Conservation (phyloP, 352 stramenopile species). For the Phytopythium mirpurense region DNA sequence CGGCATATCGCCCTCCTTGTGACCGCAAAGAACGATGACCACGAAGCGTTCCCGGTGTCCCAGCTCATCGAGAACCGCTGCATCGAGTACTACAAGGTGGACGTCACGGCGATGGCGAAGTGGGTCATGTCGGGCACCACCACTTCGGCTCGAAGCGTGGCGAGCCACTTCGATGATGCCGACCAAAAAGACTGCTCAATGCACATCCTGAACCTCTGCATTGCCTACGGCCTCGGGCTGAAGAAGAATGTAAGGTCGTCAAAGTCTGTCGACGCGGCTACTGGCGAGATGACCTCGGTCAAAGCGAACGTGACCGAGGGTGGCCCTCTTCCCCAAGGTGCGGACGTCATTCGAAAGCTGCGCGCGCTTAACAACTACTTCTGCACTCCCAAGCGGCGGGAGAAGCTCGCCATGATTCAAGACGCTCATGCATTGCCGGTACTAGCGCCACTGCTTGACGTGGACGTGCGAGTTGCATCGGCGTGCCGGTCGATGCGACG, state of each 20-base stretch:
- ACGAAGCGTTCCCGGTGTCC: neutral
- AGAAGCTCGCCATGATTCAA: neutral
- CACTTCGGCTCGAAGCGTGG: conserved; percentile 1
- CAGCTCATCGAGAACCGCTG: neutral
- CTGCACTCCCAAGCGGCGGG: neutral
- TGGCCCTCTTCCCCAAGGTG: neutral
- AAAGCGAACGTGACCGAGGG: neutral
- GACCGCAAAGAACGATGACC: neutral
- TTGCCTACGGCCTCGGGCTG: conserved; percentile 7
- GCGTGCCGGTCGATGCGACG: neutral
- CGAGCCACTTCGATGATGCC: conserved; percentile 8
- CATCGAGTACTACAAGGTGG: neutral
- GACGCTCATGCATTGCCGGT: neutral
- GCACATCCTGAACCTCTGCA: conserved; percentile 11
- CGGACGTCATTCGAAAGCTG: neutral
- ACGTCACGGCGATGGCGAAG: neutral
- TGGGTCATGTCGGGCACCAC: neutral
- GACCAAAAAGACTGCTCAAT: conserved; percentile 11
- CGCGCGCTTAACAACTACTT: neutral
- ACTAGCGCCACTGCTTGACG: neutral
- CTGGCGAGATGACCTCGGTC: too few species aligned
- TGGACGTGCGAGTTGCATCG: conserved; percentile 1
- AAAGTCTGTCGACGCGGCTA: neutral
- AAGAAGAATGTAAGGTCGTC: conserved; percentile 8
- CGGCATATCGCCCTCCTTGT: neutral